A percentile compares a stretch with the other conserved stretches of the same genome.
Conservation (phyloP, 371 early-diverging fungal genomes). For the Paramicrosporidium saccamoebae region DNA sequence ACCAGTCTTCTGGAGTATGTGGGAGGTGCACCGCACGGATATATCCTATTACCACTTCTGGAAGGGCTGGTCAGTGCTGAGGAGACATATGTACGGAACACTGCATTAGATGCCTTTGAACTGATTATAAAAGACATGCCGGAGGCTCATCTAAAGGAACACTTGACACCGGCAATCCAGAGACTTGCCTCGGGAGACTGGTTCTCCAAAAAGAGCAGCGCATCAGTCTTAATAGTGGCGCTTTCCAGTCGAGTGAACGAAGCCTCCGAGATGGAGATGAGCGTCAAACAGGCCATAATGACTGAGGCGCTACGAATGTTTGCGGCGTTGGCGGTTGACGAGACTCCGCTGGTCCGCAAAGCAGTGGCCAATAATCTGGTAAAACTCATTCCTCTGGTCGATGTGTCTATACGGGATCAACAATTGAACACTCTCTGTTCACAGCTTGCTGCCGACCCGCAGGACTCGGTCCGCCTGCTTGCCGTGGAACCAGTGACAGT, state of each 20-base stretch:
- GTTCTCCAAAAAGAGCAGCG: conserved; percentile 83
- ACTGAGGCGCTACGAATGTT: conserved; percentile 1
- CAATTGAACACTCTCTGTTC: no score
- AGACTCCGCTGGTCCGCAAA: conserved; percentile 89
- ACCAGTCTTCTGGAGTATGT: conserved; percentile 62
- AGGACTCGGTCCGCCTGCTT: conserved; percentile 82
- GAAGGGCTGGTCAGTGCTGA: conserved; percentile 84
- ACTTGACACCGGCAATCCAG: conserved; percentile 57
- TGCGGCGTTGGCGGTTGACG: conserved; percentile 12
- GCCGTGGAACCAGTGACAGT: conserved; percentile 64
- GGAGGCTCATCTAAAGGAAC: conserved; percentile 40
- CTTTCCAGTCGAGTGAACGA: conserved; percentile 28
- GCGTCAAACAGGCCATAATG: conserved; percentile 14
- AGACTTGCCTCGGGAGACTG: conserved; percentile 71
- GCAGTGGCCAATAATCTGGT: conserved; percentile 66
- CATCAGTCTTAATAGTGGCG: conserved; percentile 59
- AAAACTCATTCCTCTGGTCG: conserved; percentile 15
- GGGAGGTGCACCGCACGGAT: conserved; percentile 53
- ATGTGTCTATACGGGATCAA: conserved; percentile 37
- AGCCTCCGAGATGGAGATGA: conserved; percentile 42
- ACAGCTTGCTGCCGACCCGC: conserved; percentile 7
- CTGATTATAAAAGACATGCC: conserved; percentile 10
- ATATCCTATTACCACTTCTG: conserved; percentile 49
- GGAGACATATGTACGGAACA: conserved; percentile 80
- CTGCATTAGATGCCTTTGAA: conserved; percentile 12